Percentiles rank a stretch among this genome's conserved stretches.
phyloP scores from a whole-genome alignment of 169 alveolate genomes.

The Plasmodium vinckei region DNA sequence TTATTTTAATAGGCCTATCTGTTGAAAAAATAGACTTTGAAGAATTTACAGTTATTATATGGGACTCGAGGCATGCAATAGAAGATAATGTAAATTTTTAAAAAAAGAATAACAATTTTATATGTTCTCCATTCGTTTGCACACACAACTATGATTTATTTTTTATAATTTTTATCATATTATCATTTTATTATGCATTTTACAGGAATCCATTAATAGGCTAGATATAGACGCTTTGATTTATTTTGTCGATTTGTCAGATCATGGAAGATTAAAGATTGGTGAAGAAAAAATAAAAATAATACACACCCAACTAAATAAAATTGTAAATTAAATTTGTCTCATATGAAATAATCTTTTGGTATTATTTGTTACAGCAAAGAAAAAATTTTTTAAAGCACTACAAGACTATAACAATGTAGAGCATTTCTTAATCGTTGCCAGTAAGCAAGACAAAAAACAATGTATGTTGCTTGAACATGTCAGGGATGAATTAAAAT shows the following conservation, averaged over 20 bases:
- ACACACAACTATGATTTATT: too few species aligned
- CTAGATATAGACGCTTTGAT: slow-evolving; percentile 66
- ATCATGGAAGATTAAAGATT: slow-evolving; percentile 69
- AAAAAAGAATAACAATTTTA: slow-evolving; percentile 10
- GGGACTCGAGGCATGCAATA: slow-evolving; percentile 61
- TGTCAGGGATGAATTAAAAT: slow-evolving; percentile 31
- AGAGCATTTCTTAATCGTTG: slow-evolving; percentile 35
- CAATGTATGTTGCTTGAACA: slow-evolving; percentile 49
- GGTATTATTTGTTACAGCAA: slow-evolving; percentile 14
- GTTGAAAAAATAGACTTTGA: slow-evolving; percentile 66
- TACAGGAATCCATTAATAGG: slow-evolving; percentile 57
- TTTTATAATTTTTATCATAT: not conserved
- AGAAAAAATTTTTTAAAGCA: slow-evolving; percentile 40
- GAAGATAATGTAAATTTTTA: slow-evolving; percentile 42
- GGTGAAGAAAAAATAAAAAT: slow-evolving; percentile 10
- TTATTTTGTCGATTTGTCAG: slow-evolving; percentile 59
- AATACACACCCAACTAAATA: not conserved
- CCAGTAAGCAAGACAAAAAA: slow-evolving; percentile 51
- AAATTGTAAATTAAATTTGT: not conserved
- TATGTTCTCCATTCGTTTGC: too few species aligned
- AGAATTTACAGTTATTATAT: slow-evolving; percentile 60
- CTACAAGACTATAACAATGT: slow-evolving; percentile 42
- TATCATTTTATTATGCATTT: not conserved
- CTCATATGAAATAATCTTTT: not conserved
- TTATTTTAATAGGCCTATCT: slow-evolving; percentile 27